Percentiles rank a stretch among this genome's conserved stretches.
Conservation (phyloP, 345 rosid genomes). For the Isatis tinctoria region DNA sequence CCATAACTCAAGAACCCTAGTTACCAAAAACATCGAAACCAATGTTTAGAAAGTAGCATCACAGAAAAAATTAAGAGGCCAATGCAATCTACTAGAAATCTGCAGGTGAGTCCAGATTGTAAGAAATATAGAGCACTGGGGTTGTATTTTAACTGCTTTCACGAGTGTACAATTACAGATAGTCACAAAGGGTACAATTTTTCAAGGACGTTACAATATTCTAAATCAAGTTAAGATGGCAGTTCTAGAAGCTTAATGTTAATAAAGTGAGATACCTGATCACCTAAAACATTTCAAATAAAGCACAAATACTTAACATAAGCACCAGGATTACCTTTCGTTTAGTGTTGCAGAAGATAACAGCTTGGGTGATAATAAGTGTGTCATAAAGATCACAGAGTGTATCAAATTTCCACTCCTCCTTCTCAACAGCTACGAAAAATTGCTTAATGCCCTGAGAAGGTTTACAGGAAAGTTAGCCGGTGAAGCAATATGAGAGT, state of each 20-base stretch:
- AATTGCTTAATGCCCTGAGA: conserved; percentile 92
- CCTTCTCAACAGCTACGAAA: conserved; percentile 91
- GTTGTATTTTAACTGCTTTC: neutral
- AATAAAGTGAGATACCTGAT: neutral
- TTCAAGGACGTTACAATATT: neutral
- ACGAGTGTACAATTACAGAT: neutral
- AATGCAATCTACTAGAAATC: neutral
- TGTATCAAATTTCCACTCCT: conserved; percentile 99
- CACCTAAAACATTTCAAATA: conserved; percentile 32
- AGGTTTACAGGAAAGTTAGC: neutral
- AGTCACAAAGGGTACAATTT: neutral
- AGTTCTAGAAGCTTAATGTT: neutral
- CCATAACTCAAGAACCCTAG: neutral
- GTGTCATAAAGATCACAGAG: conserved; percentile 95
- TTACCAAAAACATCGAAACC: neutral
- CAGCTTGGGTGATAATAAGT: conserved; percentile 90
- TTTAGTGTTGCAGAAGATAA: conserved; percentile 97
- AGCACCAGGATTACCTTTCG: conserved; percentile 56
- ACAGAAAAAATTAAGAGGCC: neutral
- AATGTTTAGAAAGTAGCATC: neutral
- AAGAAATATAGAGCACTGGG: neutral
- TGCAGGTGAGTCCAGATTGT: neutral
- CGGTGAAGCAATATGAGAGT: neutral
- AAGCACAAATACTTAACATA: neutral
- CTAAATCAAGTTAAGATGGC: neutral